Evolutionary conservation across 2,329 filamentous ascomycete genomes (phyloP).

Genomic region (Aspergillus pseudoterreus): DNA sequence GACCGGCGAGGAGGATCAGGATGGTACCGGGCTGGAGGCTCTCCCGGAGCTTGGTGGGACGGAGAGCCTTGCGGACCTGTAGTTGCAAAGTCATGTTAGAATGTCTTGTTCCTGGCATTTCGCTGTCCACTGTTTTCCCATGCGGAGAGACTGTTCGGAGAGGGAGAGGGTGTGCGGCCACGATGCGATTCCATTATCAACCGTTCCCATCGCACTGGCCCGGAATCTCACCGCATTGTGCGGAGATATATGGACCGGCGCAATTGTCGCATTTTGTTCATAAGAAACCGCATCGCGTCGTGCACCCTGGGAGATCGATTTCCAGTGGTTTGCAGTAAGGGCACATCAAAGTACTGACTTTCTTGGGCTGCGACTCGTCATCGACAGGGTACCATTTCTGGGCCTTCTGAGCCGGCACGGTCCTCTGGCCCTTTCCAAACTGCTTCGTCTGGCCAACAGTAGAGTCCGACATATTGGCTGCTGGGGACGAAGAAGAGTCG

Average conservation of each 20-base stretch:
- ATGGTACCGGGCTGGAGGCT: constrained; percentile 91
- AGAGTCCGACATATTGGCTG: constrained; percentile 54
- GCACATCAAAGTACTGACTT: constrained; percentile 67
- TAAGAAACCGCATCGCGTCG: constrained; percentile 25
- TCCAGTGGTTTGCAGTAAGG: constrained; percentile 15
- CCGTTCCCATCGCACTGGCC: constrained; percentile 19
- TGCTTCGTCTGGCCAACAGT: constrained; percentile 70
- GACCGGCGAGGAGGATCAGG: constrained; percentile 97
- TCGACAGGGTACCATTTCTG: constrained; percentile 99
- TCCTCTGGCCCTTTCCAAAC: constrained; percentile 95
- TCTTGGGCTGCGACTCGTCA: constrained; percentile 83
- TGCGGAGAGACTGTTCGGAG: constrained; percentile 1
- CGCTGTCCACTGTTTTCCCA: not conserved
- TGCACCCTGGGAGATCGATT: constrained; percentile 7
- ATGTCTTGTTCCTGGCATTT: constrained; percentile 7
- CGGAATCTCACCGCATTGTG: constrained; percentile 12
- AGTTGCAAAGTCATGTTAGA: constrained; percentile 22
- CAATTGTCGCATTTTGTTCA: constrained; percentile 29
- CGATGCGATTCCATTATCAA: constrained; percentile 24
- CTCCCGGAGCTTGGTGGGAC: constrained; percentile 79
- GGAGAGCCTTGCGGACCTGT: constrained; percentile 91
- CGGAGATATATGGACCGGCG: constrained; percentile 18
- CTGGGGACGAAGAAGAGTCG: constrained; percentile 38
- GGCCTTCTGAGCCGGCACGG: constrained; percentile 88
- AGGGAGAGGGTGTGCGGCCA: constrained; percentile 4